Base-by-base conservation (phyloP, 257 asterid genomes). In the Apocynum venetum region DNA sequence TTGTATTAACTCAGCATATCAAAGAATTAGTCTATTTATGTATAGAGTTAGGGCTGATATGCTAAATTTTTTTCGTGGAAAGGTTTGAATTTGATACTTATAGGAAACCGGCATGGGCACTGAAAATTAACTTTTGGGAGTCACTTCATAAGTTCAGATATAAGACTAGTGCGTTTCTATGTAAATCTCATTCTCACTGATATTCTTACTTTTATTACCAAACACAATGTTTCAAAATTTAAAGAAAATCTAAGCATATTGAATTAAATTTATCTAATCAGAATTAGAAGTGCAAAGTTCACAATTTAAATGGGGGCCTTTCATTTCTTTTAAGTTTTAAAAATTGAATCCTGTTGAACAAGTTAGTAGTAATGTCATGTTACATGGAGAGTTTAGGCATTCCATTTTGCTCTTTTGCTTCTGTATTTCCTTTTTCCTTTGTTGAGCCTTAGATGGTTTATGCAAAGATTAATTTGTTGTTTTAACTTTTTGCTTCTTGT, bases 401-500 rank as follows among this genome's bases (percentile, higher is more conserved):
- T 68, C 48, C 12, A 20, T 20, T 19, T 19, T 68, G 15, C 38
- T 43, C 52, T 43, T 67, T 40, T 49, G 25, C 40, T 73, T 73
- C 8, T 38, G 31, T 76, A 15, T 17, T 12, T 61, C 3, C 9
- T 25, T 38, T 35, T 60, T 31, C 56, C 8, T n/a, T 48, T 67
- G 12, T 41, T 7, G 14, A 68, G 20, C 13, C 15, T 43, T 68
- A 3, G 52, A 19, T 67, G 35, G 20, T 43, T 68, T 20, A 43
- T 35, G 44, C 41, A 3, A 68, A 43, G 53, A 47, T 40, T 67
- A 43, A 41, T 68, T 68, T 17, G 3, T 31, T 68, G 51, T 41
- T 43, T 68, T 68, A 68, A 43, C 14, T 31, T 35, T 72, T 81
- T 48, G 46, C 65, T 68, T 76, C 41, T 55, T 83, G 73, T 59